These are phyloP conservation scores for Clathrospora elynae DNA, from an alignment of 2,329 filamentous ascomycete genomes.

Conservation along the genomic window DNA sequence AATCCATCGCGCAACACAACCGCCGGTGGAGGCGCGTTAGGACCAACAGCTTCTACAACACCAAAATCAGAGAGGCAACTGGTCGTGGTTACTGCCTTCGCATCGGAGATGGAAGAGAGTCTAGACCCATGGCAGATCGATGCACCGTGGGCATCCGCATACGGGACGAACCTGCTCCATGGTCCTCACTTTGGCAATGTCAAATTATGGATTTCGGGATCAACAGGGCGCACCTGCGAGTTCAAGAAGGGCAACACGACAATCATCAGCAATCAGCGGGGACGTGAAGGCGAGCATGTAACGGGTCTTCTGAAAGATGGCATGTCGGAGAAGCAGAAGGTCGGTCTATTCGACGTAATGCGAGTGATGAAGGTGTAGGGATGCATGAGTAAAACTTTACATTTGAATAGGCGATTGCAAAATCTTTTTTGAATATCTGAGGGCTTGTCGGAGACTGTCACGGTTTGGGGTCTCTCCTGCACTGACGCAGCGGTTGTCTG, in stretches of 20 bases:
- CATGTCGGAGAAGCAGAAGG: conserved; percentile 35
- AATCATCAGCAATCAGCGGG: conserved; percentile 54
- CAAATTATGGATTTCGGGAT: conserved; percentile 53
- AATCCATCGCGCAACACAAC: conserved; percentile 13
- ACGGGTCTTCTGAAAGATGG: conserved; percentile 34
- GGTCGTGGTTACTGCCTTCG: conserved; percentile 63
- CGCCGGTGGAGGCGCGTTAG: conserved; percentile 12
- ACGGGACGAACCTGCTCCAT: conserved; percentile 58
- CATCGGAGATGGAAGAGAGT: conserved; percentile 57
- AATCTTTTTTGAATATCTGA: background rate
- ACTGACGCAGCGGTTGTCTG: no score
- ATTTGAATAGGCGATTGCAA: background rate
- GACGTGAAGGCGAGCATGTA: conserved; percentile 43
- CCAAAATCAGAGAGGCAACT: conserved; percentile 37
- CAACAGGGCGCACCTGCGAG: conserved; percentile 53
- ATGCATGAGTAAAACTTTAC: background rate
- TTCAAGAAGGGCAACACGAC: conserved; percentile 44
- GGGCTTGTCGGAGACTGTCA: no score
- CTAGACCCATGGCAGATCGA: conserved; percentile 57
- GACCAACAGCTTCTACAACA: background rate
- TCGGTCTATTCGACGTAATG: conserved; percentile 36
- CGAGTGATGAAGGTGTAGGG: conserved; percentile 26
- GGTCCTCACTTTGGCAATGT: conserved; percentile 27
- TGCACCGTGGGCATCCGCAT: conserved; percentile 57
- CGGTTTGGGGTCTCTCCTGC: no score